A percentile compares a stretch with the other conserved stretches of the same genome.
Conservation (phyloP, 768 basidiomycete species). For the Candolleomyces aberdarensis region DNA sequence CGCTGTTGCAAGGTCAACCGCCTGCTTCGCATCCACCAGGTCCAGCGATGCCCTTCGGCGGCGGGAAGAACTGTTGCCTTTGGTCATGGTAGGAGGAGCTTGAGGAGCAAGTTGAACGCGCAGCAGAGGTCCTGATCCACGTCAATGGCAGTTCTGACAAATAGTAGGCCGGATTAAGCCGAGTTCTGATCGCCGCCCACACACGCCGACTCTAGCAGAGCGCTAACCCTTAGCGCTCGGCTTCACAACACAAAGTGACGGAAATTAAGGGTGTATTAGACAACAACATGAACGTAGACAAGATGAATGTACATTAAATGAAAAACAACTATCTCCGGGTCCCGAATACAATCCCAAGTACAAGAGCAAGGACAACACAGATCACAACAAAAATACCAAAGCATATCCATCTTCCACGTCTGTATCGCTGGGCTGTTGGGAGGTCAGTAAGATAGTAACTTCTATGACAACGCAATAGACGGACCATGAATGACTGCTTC, state of each 20-base stretch:
- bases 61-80: slow-evolving; percentile 27
- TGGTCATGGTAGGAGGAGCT: slow-evolving; percentile 25
- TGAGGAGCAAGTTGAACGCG: slow-evolving; percentile 7
- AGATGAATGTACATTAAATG: not conserved
- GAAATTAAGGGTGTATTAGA: not conserved
- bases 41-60: slow-evolving; percentile 56
- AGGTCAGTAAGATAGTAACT: not conserved
- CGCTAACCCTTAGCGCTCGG: too few relatives aligned
- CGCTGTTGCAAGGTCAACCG: slow-evolving; percentile 82
- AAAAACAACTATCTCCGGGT: slow-evolving; percentile 15
- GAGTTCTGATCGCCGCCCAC: not conserved
- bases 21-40: slow-evolving; percentile 79
- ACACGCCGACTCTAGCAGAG: not conserved
- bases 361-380: slow-evolving; percentile 54
- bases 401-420: slow-evolving; percentile 86
- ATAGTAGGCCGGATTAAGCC: slow-evolving; percentile 3
- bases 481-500: slow-evolving; percentile 59
- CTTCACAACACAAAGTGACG: too few relatives aligned
- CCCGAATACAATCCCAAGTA: slow-evolving; percentile 48
- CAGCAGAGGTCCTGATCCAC: slow-evolving; percentile 3
- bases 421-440: slow-evolving; percentile 44
- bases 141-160: slow-evolving; percentile 6
- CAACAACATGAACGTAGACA: not conserved
- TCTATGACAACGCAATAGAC: slow-evolving; percentile 1
- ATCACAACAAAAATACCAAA: slow-evolving; percentile 61